Conservation (phyloP, 805 yeast species). For the Pichia exigua region DNA sequence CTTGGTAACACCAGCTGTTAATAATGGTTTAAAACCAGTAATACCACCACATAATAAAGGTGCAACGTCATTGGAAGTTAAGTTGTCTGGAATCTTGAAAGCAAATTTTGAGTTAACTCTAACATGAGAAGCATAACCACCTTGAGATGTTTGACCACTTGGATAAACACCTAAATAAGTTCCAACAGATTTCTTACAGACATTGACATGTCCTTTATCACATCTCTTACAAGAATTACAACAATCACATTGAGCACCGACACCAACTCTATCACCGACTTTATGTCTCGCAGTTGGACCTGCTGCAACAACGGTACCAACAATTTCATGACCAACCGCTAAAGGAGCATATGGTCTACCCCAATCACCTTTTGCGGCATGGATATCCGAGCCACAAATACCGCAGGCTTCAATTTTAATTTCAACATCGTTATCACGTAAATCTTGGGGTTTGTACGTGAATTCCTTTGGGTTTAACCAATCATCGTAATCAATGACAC, state of each 20-base stretch:
- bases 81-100: conserved; percentile 39
- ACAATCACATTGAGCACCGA: conserved; percentile 37
- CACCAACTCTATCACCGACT: conserved; percentile 44
- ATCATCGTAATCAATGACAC: conserved; percentile 12
- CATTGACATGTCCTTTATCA: conserved; percentile 30
- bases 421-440: conserved; percentile 28
- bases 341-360: conserved; percentile 13
- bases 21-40: conserved; percentile 42
- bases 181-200: conserved; percentile 40
- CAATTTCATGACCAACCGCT: conserved; percentile 41
- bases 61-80: conserved; percentile 37
- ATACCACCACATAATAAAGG: conserved; percentile 52
- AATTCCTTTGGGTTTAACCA: conserved; percentile 16
- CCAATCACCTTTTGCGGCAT: conserved; percentile 31
- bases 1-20: conserved; percentile 33
- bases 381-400: conserved; percentile 45
- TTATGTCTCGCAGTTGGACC: conserved; percentile 30
- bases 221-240: conserved; percentile 37
- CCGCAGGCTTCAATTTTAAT: conserved; percentile 41
- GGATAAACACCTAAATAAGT: conserved; percentile 45
- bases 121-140: conserved; percentile 44
- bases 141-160: conserved; percentile 38
- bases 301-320: conserved; percentile 34
- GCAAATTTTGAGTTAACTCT: conserved; percentile 36
- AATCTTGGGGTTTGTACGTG: conserved; percentile 13